A percentile compares a stretch with the other conserved stretches of the same genome.
Evolutionary conservation across 495 filamentous ascomycete species (phyloP).

Genomic region (Neurospora cerealis): DNA sequence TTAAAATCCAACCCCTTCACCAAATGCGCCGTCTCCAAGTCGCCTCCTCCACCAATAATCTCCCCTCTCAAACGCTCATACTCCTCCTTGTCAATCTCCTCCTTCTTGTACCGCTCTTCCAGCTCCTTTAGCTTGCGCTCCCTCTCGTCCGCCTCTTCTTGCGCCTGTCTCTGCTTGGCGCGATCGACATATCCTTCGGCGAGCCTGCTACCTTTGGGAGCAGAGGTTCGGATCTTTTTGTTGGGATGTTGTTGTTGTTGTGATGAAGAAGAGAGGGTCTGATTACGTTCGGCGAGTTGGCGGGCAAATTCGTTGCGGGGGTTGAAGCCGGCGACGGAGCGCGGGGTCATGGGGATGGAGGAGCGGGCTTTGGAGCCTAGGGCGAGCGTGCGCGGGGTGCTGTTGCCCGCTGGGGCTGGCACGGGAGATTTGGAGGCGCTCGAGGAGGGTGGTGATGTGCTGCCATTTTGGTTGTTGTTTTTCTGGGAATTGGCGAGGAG

Average conservation of each 20-base stretch:
- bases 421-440: conserved; percentile 12
- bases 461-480: conserved; percentile 27
- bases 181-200: conserved; percentile 79
- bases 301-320: conserved; percentile 62
- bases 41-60: conserved; percentile 61
- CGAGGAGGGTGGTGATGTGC: conserved; percentile 16
- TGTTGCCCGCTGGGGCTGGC: conserved; percentile 5
- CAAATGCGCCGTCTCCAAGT: conserved; percentile 68
- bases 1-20: conserved; percentile 87
- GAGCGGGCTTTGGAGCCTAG: conserved; percentile 60
- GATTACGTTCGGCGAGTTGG: conserved; percentile 72
- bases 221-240: conserved; percentile 67
- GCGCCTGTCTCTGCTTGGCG: conserved; percentile 42
- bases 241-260: conserved; percentile 37
- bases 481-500: conserved; percentile 43
- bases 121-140: conserved; percentile 60
- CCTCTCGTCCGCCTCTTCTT: conserved; percentile 53
- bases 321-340: conserved; percentile 45
- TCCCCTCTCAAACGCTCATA: conserved; percentile 64
- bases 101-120: conserved; percentile 72
- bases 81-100: conserved; percentile 64
- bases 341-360: conserved; percentile 81
- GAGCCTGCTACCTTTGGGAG: conserved; percentile 75
- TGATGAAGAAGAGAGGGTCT: conserved; percentile 15
- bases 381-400: conserved; percentile 21